phyloP scores from a whole-genome alignment of 768 basidiomycete genomes.

The Tubosaeta sp. region DNA sequence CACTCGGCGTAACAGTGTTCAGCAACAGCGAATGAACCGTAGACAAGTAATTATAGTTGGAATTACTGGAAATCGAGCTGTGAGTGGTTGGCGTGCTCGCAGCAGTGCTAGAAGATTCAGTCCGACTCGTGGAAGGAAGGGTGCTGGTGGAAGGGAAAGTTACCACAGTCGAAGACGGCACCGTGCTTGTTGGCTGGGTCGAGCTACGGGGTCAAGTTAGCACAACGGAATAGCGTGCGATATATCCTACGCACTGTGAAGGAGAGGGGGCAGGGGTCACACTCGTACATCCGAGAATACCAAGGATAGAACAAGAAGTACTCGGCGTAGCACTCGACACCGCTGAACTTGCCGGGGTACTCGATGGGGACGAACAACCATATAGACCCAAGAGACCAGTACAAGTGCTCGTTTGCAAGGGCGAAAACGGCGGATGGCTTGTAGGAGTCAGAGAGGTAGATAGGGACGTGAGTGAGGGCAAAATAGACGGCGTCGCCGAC shows the following conservation, averaged over 20 bases:
- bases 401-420: constrained; percentile 1
- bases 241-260: constrained; percentile 10
- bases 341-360: neutral
- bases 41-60: constrained; percentile 32
- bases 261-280: constrained; percentile 6
- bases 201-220: constrained; percentile 6
- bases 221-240: neutral
- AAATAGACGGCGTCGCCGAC: neutral
- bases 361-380: constrained; percentile 16
- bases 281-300: constrained; percentile 17
- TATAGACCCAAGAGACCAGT: constrained; percentile 9
- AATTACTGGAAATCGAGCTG: constrained; percentile 16
- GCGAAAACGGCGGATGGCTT: neutral
- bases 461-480: too few species aligned
- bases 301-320: constrained; percentile 16
- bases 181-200: neutral
- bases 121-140: neutral
- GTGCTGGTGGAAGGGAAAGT: constrained; percentile 26
- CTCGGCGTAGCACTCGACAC: constrained; percentile 2
- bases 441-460: neutral
- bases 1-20: constrained; percentile 17
- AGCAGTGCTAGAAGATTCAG: neutral
- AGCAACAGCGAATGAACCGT: constrained; percentile 33
- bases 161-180: constrained; percentile 25
- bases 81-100: constrained; percentile 11